Percentiles rank a stretch among this genome's conserved stretches.
These are phyloP conservation scores for Flaveria sonorensis DNA, from an alignment of 129 eudicot species.

Conservation along the genomic window DNA sequence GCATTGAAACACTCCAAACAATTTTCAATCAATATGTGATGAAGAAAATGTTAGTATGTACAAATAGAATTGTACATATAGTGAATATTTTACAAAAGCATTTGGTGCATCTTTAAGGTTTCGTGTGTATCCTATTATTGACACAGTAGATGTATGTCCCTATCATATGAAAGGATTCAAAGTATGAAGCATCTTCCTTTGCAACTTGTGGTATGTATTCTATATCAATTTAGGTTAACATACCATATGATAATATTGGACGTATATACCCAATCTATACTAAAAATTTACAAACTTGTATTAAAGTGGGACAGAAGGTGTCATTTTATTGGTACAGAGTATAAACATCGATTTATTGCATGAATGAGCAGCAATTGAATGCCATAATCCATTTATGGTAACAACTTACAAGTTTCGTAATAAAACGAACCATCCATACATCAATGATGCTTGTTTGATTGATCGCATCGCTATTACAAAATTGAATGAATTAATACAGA, in stretches of 20 bases:
- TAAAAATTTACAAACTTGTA: background rate
- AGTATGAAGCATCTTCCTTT: slow-evolving; percentile 11
- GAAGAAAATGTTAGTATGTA: background rate
- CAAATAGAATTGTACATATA: background rate
- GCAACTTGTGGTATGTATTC: slow-evolving; percentile 13
- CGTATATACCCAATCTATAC: background rate
- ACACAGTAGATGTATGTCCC: slow-evolving; percentile 14
- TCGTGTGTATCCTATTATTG: background rate
- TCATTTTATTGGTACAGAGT: background rate
- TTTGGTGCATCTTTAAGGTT: slow-evolving; percentile 2
- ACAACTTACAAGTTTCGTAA: background rate
- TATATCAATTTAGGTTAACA: slow-evolving; percentile 10
- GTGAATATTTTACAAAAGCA: background rate
- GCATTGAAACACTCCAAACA: background rate
- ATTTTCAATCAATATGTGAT: background rate
- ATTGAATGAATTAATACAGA: background rate
- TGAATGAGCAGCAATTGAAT: slow-evolving; percentile 19
- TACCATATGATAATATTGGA: slow-evolving; percentile 21
- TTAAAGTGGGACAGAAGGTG: background rate
- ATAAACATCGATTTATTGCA: slow-evolving; percentile 14
- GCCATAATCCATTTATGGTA: background rate
- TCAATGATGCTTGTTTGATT: slow-evolving; percentile 10
- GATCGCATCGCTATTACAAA: background rate
- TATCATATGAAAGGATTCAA: background rate
- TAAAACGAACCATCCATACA: slow-evolving; percentile 9